Base-by-base conservation (phyloP, 2,329 filamentous ascomycete genomes). In the Neofusicoccum laricinum region DNA sequence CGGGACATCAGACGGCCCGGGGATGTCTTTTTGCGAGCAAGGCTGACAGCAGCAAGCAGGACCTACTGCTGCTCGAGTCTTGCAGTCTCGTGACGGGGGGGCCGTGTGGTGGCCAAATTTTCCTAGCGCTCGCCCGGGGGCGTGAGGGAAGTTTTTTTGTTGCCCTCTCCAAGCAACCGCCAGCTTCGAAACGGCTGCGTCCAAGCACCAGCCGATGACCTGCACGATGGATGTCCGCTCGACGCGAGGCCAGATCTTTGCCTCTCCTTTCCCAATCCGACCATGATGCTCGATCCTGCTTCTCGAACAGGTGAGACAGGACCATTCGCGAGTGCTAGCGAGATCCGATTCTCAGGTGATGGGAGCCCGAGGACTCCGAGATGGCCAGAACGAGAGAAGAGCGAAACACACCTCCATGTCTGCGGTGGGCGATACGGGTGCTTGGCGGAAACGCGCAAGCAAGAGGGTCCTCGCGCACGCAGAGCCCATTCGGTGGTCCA, bases 321-420 rank as follows among this genome's bases (percentile, higher is more conserved):
- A 36, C 21, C 30, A 41, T 25, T 19, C 30, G 41, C 14, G 12
- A 55, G 6, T 12, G 34, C 17, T 41, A 30, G 17, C 38, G 41
- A 45, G 40, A 36, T 43, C 48, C 40, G 25, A 30, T 21, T 43
- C 55, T 59, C 55, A 59, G 55, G 55, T 59, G 55, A 59, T 45
- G 41, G 55, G 14, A 38, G 41, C 30, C n/a, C 21, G 34, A 32
- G 38, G 41, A n/a, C 4, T 21, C 10, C 38, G 12, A n/a, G n/a
- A 17, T 25, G 19, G 34, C 36, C 36, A 32, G 25, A 57, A 30
- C 4, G 25, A 30, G 51, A 32, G 51, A 14, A 57, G 2, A 14
- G 19, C 36, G 53, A 32, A 43, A 8, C 38, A 5, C 53, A 8
- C 43, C 15, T 32, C 53, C 53, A 25, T 25, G 21, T 12, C 25